These are phyloP conservation scores for Saccharomyces hybrid DNA, from an alignment of 1,139 yeast species.

Conservation along the genomic window DNA sequence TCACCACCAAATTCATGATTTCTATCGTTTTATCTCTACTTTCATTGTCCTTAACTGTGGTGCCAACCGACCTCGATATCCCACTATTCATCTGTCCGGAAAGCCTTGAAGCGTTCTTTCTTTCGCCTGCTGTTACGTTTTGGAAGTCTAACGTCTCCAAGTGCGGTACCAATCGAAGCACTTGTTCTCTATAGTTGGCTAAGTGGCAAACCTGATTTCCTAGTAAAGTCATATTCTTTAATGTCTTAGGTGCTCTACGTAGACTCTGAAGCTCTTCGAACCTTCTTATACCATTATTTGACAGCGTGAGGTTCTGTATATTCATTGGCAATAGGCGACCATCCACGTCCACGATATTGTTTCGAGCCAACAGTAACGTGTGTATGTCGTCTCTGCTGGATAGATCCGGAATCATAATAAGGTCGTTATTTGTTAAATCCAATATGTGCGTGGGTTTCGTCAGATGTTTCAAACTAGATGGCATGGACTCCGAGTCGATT, in stretches of 20 bases:
- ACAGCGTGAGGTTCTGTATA: slow-evolving; percentile 19
- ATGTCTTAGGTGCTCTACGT: slow-evolving; percentile 17
- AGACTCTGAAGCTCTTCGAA: slow-evolving; percentile 19
- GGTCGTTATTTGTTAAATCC: slow-evolving; percentile 29
- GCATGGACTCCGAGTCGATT: slow-evolving; percentile 20
- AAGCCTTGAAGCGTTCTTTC: slow-evolving; percentile 31
- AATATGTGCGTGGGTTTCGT: slow-evolving; percentile 21
- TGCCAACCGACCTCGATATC: background rate
- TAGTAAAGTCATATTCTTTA: slow-evolving; percentile 41
- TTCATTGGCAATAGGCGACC: slow-evolving; percentile 24
- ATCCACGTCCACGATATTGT: slow-evolving; percentile 19
- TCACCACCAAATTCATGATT: slow-evolving; percentile 31
- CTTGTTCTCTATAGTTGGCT: slow-evolving; percentile 52
- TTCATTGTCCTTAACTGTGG: slow-evolving; percentile 8
- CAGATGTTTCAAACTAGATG: slow-evolving; percentile 21
- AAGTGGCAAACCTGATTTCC: slow-evolving; percentile 55
- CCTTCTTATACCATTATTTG: slow-evolving; percentile 20
- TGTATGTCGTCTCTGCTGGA: slow-evolving; percentile 18
- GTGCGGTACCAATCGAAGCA: slow-evolving; percentile 58
- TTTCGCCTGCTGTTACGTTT: slow-evolving; percentile 51
- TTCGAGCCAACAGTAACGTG: slow-evolving; percentile 26
- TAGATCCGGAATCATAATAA: slow-evolving; percentile 22
- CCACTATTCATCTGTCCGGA: slow-evolving; percentile 29
- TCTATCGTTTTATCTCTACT: slow-evolving; percentile 28
- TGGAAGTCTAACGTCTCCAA: slow-evolving; percentile 60